Percentiles rank a stretch among this genome's conserved stretches.
These are phyloP conservation scores for Articulospora tetracladia DNA, from an alignment of 495 filamentous ascomycete species.

Conservation along the genomic window DNA sequence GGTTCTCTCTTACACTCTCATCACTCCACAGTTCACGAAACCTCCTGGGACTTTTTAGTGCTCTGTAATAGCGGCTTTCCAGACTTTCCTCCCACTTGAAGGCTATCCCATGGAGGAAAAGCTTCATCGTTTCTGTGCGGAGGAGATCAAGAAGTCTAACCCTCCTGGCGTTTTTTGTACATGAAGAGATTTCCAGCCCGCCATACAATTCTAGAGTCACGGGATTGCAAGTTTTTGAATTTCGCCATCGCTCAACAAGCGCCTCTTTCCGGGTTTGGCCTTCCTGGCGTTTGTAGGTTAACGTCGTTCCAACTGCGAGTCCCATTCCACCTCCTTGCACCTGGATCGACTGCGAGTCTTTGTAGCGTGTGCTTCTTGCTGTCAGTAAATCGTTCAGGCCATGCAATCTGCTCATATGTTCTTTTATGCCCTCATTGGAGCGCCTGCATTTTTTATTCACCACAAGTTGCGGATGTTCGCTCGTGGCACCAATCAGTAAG, in stretches of 20 bases:
- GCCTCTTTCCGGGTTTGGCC: slow-evolving; percentile 13
- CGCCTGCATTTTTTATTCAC: background rate
- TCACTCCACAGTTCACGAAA: slow-evolving; percentile 7
- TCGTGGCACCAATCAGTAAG: slow-evolving; percentile 1
- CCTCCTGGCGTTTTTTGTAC: slow-evolving; percentile 9
- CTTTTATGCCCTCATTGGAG: background rate
- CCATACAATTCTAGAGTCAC: background rate
- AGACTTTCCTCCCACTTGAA: slow-evolving; percentile 8
- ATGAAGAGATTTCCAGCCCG: slow-evolving; percentile 12
- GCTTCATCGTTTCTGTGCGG: slow-evolving; percentile 8
- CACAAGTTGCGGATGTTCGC: background rate
- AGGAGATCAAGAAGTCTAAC: slow-evolving; percentile 7
- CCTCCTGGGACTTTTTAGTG: background rate
- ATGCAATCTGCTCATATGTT: background rate
- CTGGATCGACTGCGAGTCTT: slow-evolving; percentile 5
- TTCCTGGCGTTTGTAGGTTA: slow-evolving; percentile 12
- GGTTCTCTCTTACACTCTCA: background rate
- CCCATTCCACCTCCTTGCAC: background rate
- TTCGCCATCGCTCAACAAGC: slow-evolving; percentile 11
- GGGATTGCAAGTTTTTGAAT: background rate
- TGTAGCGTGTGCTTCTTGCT: background rate
- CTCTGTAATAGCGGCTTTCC: background rate
- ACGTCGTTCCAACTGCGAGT: background rate
- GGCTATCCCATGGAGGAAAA: slow-evolving; percentile 6
- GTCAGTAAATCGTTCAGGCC: background rate